Evolutionary conservation across 2,329 filamentous ascomycete genomes (phyloP), one percentile per base, ranked within the genome.

Genomic region (Iodosphaeria phyllophila): DNA sequence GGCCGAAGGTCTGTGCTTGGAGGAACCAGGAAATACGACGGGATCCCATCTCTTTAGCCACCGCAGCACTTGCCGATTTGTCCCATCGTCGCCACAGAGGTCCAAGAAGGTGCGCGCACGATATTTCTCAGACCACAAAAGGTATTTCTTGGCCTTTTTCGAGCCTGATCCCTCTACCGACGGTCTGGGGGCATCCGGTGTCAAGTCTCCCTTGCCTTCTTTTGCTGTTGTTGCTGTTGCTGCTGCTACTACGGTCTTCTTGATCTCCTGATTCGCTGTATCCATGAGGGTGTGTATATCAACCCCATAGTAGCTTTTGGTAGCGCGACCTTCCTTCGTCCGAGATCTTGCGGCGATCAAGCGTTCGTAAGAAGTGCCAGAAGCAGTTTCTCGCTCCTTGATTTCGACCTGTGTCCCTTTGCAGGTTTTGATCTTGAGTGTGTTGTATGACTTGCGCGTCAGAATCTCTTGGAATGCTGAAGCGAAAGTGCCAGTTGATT

Each of bases 71-170:
- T 75, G 65, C 31, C 89, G 70, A 47, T 98, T 91, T 14, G 86
- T 95, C 22, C 83, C 64, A 43, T 98, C 89, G 38, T 98, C 89
- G 15, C 91, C 91, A 23, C 92, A 80, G 0, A 98, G 60, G 37
- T 98, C 89, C 37, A 84, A 78, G 40, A 95, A 98, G 38, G 73
- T 86, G 31, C 71, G 70, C 15, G 89, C 89, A 18, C 89, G 74
- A 44, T 98, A 98, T 46, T 98, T 98, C 44, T 98, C 89, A 0
- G 86, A 92, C 89, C 89, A 98, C 43, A 98, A 56, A 16, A 80
- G 47, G 0, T 68, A 63, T 32, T 50, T 54, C 30, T 53, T 60
- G 1, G 48, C 41, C 30, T 52, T 60, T 32, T 52, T 59, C 28
- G 23, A 20, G 2, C 39, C 25, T 16, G 27, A 16, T 3, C 33